Base-by-base conservation (phyloP, 2,329 filamentous ascomycete species). In the Fusarium albosuccineum region DNA sequence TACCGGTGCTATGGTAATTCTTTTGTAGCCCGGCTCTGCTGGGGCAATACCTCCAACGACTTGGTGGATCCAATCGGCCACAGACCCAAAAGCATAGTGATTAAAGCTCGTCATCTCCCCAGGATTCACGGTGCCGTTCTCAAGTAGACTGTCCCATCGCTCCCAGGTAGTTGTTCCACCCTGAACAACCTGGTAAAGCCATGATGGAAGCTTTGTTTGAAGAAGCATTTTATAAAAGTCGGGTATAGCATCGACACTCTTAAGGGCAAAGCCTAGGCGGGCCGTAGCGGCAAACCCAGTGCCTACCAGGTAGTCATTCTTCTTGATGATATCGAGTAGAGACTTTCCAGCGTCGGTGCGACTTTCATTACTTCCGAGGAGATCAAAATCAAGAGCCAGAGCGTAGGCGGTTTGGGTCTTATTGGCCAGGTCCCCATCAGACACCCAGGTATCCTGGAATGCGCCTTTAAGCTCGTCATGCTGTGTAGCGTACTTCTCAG, bases 31-130 rank as follows among this genome's bases (percentile, higher is more conserved):
- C 0, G 81, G 77, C 39, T 79, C 76, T 2, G 73, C 73, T 1
- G 79, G 78, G 0, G 75, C 74, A 0, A 84, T 69, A 0, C 82
- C 82, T 2, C 80, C 82, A 10, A 84, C 74, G 5, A 75, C 76
- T 39, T 77, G 73, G 58, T 84, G 81, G 27, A 85, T 77, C 81
- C 82, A 85, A 59, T 82, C 77, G 2, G 79, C 81, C 1, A 85
- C 81, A 0, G 81, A 80, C 0, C 83, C 82, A 14, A 84, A 79
- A 0, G 83, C 79, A 56, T 85, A 85, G 63, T 85, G 82, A 30
- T 85, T 84, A 61, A 83, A 83, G 16, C 81, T 84, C 0, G 82
- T 83, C 83, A 85, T 85, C 33, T 75, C 67, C 1, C 82, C 80
- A 0, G 80, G 75, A 55, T 85, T 85, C 13, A 85, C 67, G 0